Evolutionary conservation across 768 basidiomycete genomes (phyloP), one percentile per base, ranked within the genome.

Genomic region (Naganishia onofrii): DNA sequence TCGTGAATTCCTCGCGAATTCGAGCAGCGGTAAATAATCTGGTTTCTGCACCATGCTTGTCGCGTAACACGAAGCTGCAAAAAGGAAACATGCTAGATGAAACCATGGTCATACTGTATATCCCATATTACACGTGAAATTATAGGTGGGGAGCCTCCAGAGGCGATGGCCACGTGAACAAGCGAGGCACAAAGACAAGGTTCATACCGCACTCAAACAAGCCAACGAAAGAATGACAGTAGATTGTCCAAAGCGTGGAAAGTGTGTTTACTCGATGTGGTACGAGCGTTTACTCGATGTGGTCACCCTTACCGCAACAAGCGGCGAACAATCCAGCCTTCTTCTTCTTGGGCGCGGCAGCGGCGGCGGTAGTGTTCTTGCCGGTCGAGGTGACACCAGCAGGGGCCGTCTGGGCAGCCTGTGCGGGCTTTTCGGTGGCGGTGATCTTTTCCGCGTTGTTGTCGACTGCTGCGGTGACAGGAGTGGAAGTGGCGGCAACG

Each of bases 231-330:
- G 21, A n/a, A 51, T 51, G 23, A 12, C 48, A 51, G 48, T 17
- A 51, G 3, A 12, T n/a, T 51, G 1, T n/a, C 48, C 48, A 23
- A 7, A 51, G 48, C 7, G 15, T n/a, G 23, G 7, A 36, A 15
- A n/a, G 57, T n/a, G 12, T 21, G 13, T 34, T 12, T 34, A 64
- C 34, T 4, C 34, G n/a, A n/a, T n/a, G n/a, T n/a, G n/a, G n/a
- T n/a, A 36, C 23, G 15, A 46, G 29, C 38, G 65, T 28, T 34
- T 70, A 70, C 48, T 70, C 69, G 51, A 70, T 63, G 44, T 57
- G 48, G 26, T 65, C 71, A 28, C 68, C 66, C 48, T 70, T 73
- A 19, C 70, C 74, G 52, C 74, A 75, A 58, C 74, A 75, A 38
- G 70, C 67, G 52, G 67, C 67, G 64, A 75, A 73, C 31, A 71